Conservation (phyloP, 2,329 filamentous ascomycete species). For the Aspergillus sp. region DNA sequence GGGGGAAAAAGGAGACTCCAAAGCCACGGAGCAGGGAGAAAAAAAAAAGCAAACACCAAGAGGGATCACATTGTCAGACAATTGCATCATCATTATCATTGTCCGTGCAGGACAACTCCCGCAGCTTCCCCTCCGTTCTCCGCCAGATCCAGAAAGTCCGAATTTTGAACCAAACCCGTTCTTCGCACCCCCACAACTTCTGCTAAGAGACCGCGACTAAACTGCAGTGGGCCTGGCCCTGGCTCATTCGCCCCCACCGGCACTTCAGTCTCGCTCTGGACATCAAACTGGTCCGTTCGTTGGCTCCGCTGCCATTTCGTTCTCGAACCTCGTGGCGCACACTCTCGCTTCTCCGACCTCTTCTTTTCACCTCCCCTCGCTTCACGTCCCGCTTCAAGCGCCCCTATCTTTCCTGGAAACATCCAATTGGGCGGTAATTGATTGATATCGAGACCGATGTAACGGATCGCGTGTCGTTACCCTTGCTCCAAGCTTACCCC, state of each 20-base stretch:
- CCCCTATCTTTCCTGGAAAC: constrained; percentile 2
- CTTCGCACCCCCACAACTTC: constrained; percentile 7
- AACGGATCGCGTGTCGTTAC: constrained; percentile 24
- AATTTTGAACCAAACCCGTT: constrained; percentile 6
- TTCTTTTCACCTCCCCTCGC: constrained; percentile 3
- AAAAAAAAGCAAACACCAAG: constrained; percentile 7
- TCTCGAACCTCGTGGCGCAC: constrained; percentile 7
- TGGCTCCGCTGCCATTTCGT: constrained; percentile 8
- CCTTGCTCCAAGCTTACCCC: constrained; percentile 22
- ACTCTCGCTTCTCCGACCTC: constrained; percentile 2
- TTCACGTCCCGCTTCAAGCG: constrained; percentile 1
- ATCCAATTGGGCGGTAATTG: constrained; percentile 16
- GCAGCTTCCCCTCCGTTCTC: not conserved
- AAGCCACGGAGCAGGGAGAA: not conserved
- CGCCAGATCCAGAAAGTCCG: not conserved
- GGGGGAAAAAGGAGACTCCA: not conserved
- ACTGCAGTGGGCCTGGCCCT: constrained; percentile 11
- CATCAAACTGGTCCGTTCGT: constrained; percentile 6
- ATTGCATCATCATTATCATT: constrained; percentile 12
- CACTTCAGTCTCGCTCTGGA: constrained; percentile 6
- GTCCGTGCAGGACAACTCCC: not conserved
- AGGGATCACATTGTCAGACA: not conserved
- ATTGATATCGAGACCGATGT: constrained; percentile 24
- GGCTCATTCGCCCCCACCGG: constrained; percentile 9
- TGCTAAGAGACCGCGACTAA: constrained; percentile 2